These are phyloP conservation scores for Stephanodiscus minutulus DNA, from an alignment of 108 stramenopile genomes.

Conservation along the genomic window DNA sequence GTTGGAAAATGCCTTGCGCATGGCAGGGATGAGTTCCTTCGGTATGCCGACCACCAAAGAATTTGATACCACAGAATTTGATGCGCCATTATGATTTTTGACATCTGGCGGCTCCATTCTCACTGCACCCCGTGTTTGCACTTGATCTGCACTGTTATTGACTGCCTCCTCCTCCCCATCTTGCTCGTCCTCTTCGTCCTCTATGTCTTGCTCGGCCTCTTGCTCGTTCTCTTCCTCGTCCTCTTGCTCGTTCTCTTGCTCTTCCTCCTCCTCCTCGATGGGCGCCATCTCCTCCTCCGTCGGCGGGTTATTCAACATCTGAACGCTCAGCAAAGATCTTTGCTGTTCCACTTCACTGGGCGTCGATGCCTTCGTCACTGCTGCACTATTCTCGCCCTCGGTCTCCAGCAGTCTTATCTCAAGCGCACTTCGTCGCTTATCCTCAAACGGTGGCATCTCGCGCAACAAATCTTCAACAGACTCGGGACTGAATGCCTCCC, in stretches of 20 bases:
- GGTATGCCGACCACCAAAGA: constrained; percentile 73
- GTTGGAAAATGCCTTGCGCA: constrained; percentile 90
- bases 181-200: no score
- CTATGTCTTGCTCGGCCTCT: no score
- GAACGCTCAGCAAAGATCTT: constrained; percentile 66
- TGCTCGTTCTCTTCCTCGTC: no score
- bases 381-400: constrained; percentile 85
- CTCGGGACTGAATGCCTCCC: constrained; percentile 84
- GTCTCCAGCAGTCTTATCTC: constrained; percentile 82
- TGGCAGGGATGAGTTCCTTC: constrained; percentile 88
- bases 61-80: constrained; percentile 23
- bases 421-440: constrained; percentile 79
- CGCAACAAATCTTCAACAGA: constrained; percentile 88
- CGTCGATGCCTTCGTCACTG: constrained; percentile 78
- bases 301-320: constrained; percentile 32
- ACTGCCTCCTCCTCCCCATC: background rate
- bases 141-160: background rate
- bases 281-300: constrained; percentile 37
- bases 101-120: constrained; percentile 6
- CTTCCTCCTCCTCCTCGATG: constrained; percentile 59
- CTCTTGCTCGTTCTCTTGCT: constrained; percentile 37
- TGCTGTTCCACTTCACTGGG: constrained; percentile 84
- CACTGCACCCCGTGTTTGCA: constrained; percentile 2
- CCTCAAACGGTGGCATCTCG: constrained; percentile 95
- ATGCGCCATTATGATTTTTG: no score